Conservation (phyloP, 305 asterid genomes). For the Coffea humblotiana region DNA sequence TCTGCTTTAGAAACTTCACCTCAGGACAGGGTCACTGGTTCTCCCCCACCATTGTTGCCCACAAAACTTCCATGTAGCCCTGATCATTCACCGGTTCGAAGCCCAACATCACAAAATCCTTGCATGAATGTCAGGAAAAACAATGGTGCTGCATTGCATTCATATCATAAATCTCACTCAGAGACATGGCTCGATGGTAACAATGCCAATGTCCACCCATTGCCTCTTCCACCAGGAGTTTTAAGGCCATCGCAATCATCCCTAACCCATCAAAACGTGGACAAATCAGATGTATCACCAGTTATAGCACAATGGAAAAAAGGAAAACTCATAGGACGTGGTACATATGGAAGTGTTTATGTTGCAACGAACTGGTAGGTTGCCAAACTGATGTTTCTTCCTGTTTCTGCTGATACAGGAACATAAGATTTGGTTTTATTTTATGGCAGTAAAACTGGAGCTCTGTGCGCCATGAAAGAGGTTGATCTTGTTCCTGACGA, state of each 20-base stretch:
- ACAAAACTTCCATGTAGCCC: constrained; percentile 28
- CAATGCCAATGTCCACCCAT: constrained; percentile 51
- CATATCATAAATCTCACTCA: constrained; percentile 43
- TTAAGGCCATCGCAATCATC: constrained; percentile 42
- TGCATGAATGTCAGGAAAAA: constrained; percentile 26
- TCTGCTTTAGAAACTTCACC: constrained; percentile 26
- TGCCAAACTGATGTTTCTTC: constrained; percentile 9
- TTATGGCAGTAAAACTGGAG: constrained; percentile 80
- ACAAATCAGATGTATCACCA: constrained; percentile 37
- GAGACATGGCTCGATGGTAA: constrained; percentile 45
- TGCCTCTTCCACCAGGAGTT: constrained; percentile 80
- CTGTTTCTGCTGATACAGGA: constrained; percentile 7
- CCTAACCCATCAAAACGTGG: constrained; percentile 35
- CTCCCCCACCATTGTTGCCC: constrained; percentile 33
- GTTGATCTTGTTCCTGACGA: constrained; percentile 76
- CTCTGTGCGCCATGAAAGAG: constrained; percentile 84
- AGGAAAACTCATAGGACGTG: constrained; percentile 79
- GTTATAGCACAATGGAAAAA: constrained; percentile 70
- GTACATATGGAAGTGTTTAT: constrained; percentile 87
- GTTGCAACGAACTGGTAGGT: constrained; percentile 74
- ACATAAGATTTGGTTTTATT: constrained; percentile 15
- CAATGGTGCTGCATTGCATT: constrained; percentile 18
- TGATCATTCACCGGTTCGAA: constrained; percentile 50
- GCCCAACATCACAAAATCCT: constrained; percentile 39
- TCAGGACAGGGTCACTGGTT: constrained; percentile 37